phyloP scores from a whole-genome alignment of 495 filamentous ascomycete species.

The Cenococcum geophilum region DNA sequence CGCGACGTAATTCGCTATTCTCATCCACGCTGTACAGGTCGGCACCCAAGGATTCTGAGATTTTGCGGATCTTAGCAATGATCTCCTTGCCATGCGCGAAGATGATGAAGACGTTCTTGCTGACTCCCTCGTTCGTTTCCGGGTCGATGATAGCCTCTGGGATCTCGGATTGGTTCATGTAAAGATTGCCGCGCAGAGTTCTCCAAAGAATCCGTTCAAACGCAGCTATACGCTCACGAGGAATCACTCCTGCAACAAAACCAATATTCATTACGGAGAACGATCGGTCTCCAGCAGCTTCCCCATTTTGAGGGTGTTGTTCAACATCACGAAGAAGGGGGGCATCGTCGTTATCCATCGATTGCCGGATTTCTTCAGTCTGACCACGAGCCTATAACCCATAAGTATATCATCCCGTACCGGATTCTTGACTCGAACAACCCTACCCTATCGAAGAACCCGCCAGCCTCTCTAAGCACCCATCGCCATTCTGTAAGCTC shows the following conservation, averaged over 20 bases:
- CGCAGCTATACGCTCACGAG: constrained; percentile 82
- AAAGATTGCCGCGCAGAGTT: constrained; percentile 92
- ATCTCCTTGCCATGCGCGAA: constrained; percentile 98
- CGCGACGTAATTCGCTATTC: constrained; percentile 84
- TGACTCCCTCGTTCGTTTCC: constrained; percentile 76
- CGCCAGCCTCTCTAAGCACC: constrained; percentile 90
- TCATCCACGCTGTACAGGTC: constrained; percentile 95
- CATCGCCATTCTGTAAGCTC: constrained; percentile 97
- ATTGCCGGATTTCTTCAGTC: constrained; percentile 91
- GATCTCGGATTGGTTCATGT: constrained; percentile 99
- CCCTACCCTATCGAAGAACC: constrained; percentile 82
- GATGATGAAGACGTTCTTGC: constrained; percentile 99
- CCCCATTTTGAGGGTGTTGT: constrained; percentile 56
- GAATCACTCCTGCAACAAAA: constrained; percentile 98
- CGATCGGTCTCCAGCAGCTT: constrained; percentile 66
- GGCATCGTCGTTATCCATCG: constrained; percentile 74
- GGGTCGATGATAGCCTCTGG: constrained; percentile 92
- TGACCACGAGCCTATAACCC: constrained; percentile 69
- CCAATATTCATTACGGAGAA: constrained; percentile 97
- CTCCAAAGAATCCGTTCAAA: constrained; percentile 98
- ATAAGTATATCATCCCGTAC: constrained; percentile 22
- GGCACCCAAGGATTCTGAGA: constrained; percentile 92
- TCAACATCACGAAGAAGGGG: constrained; percentile 55
- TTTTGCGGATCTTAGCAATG: constrained; percentile 96
- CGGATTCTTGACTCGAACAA: not conserved